Base-by-base conservation (phyloP, 139 green algal genomes). In the Nannochloris sp. region DNA sequence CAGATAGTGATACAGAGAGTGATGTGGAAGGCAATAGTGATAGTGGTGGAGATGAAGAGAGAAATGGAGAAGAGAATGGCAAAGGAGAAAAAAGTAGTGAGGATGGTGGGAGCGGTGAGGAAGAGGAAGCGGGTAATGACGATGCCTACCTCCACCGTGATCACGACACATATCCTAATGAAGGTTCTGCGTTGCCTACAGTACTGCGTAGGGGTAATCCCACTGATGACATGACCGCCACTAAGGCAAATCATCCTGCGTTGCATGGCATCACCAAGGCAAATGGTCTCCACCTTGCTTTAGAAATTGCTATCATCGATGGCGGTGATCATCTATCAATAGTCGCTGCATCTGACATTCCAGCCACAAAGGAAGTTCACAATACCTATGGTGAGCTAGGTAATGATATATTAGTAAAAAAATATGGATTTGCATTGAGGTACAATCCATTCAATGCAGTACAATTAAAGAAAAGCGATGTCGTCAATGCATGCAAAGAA, bases 221-320 rank as follows among this genome's bases (percentile, higher is more conserved):
- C 44, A 23, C 7, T 32, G 4, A 27, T 51, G 8, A 51, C 24
- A 14, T 19, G 15, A 31, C 42, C 15, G 42, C 62, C 25, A 24
- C 44, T 15, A 42, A 29, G 42, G 42, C 27, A 14, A 25, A 12
- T 45, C 37, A 45, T 45, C 12, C 12, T 45, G 37, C 10, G 12
- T 12, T 12, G 3, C 15, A 39, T 5, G 30, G 54, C 33, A 56
- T 48, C 45, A 66, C 3, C 10, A 47, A 7, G 25, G 65, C 39
- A 30, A 79, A 78, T 58, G 67, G 68, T 6, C 30, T 73, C 36
- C 62, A 77, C 60, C 64, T 90, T 65, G 61, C 66, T 5, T 71
- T 92, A 63, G 73, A 92, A 57, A 90, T 92, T 54, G 86, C 56
- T 14, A 91, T 92, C 19, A 63, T 75, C 0, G 58, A 56, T 12